A percentile compares a stretch with the other conserved stretches of the same genome.
Evolutionary conservation across 768 basidiomycete species (phyloP).

Genomic region (Saitozyma sp.): DNA sequence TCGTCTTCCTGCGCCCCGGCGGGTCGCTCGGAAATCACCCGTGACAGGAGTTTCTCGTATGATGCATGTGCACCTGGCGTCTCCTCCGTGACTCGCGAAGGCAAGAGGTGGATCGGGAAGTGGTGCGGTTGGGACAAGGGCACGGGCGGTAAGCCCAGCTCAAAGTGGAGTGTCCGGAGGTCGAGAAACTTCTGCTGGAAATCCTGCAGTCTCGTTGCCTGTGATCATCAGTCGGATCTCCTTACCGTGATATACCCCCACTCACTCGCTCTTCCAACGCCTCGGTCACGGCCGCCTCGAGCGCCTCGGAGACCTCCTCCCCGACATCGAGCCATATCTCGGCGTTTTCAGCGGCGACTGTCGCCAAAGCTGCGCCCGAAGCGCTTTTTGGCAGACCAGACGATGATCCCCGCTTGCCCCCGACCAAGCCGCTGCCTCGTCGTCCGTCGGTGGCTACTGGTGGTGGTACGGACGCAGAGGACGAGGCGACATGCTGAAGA

Average conservation of each 20-base stretch:
- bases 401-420: no score
- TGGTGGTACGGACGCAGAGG: slow-evolving; percentile 11
- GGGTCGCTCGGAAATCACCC: slow-evolving; percentile 57
- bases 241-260: slow-evolving; percentile 5
- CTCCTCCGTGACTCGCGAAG: slow-evolving; percentile 21
- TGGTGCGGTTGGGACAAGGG: slow-evolving; percentile 30
- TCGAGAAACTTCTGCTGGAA: slow-evolving; percentile 39
- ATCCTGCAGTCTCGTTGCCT: slow-evolving; percentile 33
- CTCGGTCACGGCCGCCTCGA: slow-evolving; percentile 22
- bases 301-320: slow-evolving; percentile 23
- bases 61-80: slow-evolving; percentile 29
- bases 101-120: slow-evolving; percentile 36
- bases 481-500: slow-evolving; percentile 34
- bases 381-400: no score
- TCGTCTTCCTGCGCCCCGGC: slow-evolving; percentile 58
- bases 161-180: slow-evolving; percentile 33
- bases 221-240: slow-evolving; percentile 6
- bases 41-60: slow-evolving; percentile 63
- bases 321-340: slow-evolving; percentile 32
- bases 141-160: slow-evolving; percentile 35
- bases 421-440: no score
- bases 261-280: slow-evolving; percentile 35
- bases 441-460: neutral
- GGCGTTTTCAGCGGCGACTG: no score
- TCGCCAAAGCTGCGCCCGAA: no score